Evolutionary conservation across 495 filamentous ascomycete species (phyloP), one percentile per base, ranked within the genome.

Genomic region (Aspergillus indologenus): DNA sequence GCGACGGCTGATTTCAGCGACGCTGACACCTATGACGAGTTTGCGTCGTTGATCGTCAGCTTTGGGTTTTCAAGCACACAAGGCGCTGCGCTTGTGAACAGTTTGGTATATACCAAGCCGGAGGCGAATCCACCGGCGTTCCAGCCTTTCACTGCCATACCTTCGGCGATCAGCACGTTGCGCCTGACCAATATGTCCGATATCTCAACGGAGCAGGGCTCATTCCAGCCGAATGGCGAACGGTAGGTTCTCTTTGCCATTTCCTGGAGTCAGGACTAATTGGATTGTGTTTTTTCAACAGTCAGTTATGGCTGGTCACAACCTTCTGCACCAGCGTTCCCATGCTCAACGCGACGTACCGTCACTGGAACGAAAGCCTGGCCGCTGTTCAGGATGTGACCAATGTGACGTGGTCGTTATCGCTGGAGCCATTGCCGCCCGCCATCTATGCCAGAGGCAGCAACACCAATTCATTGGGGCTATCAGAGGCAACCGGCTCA

Each of bases 131-230:
- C 71, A 3, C 31, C 66, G 9, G 64, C 65, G n/a, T 71, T 69
- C 46, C 46, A 65, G 44, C 53, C 58, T 21, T 72, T 74, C 58
- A 65, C 63, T 1, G 60, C 61, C 14, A 58, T 72, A 20, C 62
- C 68, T 2, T 57, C 60, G 12, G 29, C 74, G 21, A 47, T 52
- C 3, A 70, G 65, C 49, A 73, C 71, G 0, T 60, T 76, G 50
- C 60, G 64, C 5, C 61, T 78, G n/a, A 64, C 65, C 1, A 69
- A 63, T 40, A 64, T 81, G 17, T 59, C 69, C 3, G 70, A 71
- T 14, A 62, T 79, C n/a, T 68, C 77, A 1, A 21, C 62, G 6
- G 68, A 75, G 58, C 57, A 54, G 19, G 49, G 56, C 1, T 47
- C 58, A 5, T 59, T 54, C 23, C 49, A 29, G 22, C 54, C 42